Evolutionary conservation across 805 yeast species (phyloP), one percentile per base, ranked within the genome.

Genomic region (Pichia occidentalis): DNA sequence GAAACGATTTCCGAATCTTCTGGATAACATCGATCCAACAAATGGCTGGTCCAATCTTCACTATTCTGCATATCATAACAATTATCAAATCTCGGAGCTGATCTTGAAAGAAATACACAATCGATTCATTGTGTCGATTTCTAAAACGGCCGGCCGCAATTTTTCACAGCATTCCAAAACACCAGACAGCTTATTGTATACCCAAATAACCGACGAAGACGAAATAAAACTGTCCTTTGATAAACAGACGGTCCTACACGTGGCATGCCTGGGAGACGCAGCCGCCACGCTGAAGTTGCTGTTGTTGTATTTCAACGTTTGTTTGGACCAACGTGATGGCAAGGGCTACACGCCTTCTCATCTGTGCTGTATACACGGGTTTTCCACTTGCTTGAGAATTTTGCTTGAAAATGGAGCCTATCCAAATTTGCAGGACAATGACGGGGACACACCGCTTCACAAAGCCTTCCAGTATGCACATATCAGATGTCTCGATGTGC

Each of bases 41-140:
- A 76, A 79, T 51, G 95, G 95, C 2, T 85, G 95, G 95, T 69
- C 83, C 12, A 78, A 82, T 26, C 63, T 85, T 32, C 95, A 85
- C 56, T 84, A 85, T 57, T 87, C 95, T 0, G 77, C 90, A 4
- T 80, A 55, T 50, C 62, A 80, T 51, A 92, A 94, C 29, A 70
- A 80, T 44, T 80, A 78, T 49, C 69, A 80, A 38, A 68, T 84
- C 22, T 45, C 59, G n/a, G 53, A 52, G 13, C 34, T 52, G 11
- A 40, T 63, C 12, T 43, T 56, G 17, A 40, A 47, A 17, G 18
- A 39, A 28, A 42, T 52, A 9, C 36, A 42, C 22, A 30, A 42
- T 13, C 36, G 58, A 17, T 23, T 33, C 24, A 6, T 29, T 14
- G 30, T 27, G 25, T 7, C 24, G 10, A 22, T 24, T 5, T 23